Evolutionary conservation across 352 stramenopile genomes (phyloP), one percentile per base, ranked within the genome.

Genomic region (Pythium aquatile): DNA sequence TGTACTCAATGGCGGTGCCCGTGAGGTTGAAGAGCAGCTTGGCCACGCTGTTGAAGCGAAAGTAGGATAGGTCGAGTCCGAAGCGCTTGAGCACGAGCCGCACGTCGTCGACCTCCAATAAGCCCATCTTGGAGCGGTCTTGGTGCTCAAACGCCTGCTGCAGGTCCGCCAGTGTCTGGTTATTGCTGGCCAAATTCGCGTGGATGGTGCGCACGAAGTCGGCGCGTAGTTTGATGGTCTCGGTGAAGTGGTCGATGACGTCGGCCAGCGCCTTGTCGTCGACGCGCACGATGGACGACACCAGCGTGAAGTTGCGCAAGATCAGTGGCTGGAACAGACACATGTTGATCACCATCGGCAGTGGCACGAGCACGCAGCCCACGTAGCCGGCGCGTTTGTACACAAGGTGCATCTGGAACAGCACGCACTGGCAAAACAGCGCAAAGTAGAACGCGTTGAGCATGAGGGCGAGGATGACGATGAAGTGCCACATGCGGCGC

Each of bases 21-120:
- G 51, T 42, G 13, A 73, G 24, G 30, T 69, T 35, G 30, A 73
- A 73, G 3, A 73, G 61, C 60, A 73, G 20, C 30, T 58, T 62
- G 32, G 66, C 66, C 24, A 73, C 66, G 40, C 66, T 73, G 61
- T 73, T 73, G 61, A 73, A 73, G 10, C 56, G 48, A 37, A 73
- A 73, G 56, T 44, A 73, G 35, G 66, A 68, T 3, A 73, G 51
- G 49, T 63, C 65, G 56, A 73, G 69, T 6, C 66, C 66, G 24
- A 69, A 73, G 6, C 49, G 60, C 2, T 44, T 28, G 11, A 73
- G 46, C 51, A 66, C 66, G 26, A 66, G 57, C 7, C 66, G 66
- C 52, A 73, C 61, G 20, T 73, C 61, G 29, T 69, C 61, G 0
- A 59, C 40, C 3, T 73, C 51, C n/a, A 73, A 46, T 0, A 62